Conservation (phyloP, 2,329 filamentous ascomycete genomes). For the Coleophoma cylindrospora region DNA sequence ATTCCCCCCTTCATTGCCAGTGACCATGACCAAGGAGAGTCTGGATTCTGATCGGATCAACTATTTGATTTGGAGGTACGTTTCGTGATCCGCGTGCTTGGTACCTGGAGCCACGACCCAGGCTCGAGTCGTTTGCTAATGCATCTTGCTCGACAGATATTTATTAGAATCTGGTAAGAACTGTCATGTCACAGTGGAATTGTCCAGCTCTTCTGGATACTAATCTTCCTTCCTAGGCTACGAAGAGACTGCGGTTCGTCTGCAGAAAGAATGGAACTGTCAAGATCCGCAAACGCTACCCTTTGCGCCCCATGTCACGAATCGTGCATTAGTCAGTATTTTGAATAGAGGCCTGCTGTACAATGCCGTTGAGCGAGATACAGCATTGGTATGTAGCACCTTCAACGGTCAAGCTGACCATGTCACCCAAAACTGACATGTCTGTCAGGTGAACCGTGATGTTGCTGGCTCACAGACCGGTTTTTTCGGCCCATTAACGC, state of each 20-base stretch:
- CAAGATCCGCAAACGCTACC: conserved; percentile 57
- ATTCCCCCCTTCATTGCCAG: neutral
- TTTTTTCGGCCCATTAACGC: conserved; percentile 27
- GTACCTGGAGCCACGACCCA: conserved; percentile 14
- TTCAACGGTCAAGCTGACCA: neutral
- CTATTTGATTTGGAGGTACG: conserved; percentile 68
- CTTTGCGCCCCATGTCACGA: conserved; percentile 61
- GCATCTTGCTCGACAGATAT: conserved; percentile 23
- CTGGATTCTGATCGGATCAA: conserved; percentile 65
- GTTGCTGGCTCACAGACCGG: conserved; percentile 14
- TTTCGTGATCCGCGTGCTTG: conserved; percentile 22
- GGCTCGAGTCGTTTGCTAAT: conserved; percentile 23
- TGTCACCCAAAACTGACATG: conserved; percentile 3
- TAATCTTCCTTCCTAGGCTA: conserved; percentile 44
- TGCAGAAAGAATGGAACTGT: conserved; percentile 65
- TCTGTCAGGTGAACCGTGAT: conserved; percentile 9
- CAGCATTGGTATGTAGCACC: conserved; percentile 20
- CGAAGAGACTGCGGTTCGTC: conserved; percentile 61
- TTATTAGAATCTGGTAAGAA: conserved; percentile 28
- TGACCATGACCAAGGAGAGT: conserved; percentile 27
- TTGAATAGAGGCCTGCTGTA: conserved; percentile 61
- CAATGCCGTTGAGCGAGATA: conserved; percentile 51
- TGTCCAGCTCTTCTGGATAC: conserved; percentile 2
- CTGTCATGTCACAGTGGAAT: conserved; percentile 1
- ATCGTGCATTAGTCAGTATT: conserved; percentile 57